These are phyloP conservation scores for Cyclotella atomus DNA, from an alignment of 108 stramenopile genomes.

Conservation along the genomic window DNA sequence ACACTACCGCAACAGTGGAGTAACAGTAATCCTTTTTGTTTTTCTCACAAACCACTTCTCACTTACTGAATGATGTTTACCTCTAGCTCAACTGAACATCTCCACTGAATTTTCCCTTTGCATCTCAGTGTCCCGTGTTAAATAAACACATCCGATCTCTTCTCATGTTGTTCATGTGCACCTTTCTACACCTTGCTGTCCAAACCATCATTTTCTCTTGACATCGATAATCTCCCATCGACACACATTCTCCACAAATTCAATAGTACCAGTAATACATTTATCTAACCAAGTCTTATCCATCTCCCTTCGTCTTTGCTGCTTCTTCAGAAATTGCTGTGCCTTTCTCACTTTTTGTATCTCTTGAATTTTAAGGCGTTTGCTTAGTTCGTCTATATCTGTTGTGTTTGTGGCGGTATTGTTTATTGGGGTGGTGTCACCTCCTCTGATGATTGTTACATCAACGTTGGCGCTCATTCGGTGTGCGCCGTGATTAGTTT, in stretches of 20 bases:
- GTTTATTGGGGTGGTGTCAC: background rate
- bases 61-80: no score
- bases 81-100: no score
- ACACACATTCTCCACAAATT: slow-evolving; percentile 50
- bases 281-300: slow-evolving; percentile 52
- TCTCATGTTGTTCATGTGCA: no score
- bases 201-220: slow-evolving; percentile 4
- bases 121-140: no score
- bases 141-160: no score
- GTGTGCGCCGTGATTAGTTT: background rate
- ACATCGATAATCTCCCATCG: slow-evolving; percentile 50
- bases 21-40: no score
- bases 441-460: background rate
- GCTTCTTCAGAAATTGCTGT: slow-evolving; percentile 36
- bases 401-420: background rate
- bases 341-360: slow-evolving; percentile 34
- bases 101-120: no score
- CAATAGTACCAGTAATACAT: slow-evolving; percentile 41
- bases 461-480: no score
- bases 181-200: no score
- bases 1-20: no score
- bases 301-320: slow-evolving; percentile 36
- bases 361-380: slow-evolving; percentile 15
- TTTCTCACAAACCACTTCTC: no score
- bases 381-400: slow-evolving; percentile 8